These are phyloP conservation scores for Pythium sp. DNA, from an alignment of 352 stramenopile species.

Conservation along the genomic window DNA sequence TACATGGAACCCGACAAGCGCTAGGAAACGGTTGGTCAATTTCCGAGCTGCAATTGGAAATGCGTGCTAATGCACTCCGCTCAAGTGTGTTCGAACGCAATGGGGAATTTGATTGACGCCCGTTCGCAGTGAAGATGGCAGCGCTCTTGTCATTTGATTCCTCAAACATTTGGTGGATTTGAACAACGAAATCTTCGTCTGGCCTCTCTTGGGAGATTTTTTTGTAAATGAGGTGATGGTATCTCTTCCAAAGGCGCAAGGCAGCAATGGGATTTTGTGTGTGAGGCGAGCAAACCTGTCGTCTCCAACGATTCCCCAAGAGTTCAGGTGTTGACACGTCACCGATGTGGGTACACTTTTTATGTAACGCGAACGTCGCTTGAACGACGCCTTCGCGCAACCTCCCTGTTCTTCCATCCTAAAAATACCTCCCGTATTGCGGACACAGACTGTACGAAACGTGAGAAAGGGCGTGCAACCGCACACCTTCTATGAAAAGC, in stretches of 20 bases:
- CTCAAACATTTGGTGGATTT: not conserved
- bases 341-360: conserved; percentile 3
- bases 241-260: not conserved
- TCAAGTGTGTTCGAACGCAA: too few relatives aligned
- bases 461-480: not conserved
- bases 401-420: conserved; percentile 2
- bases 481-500: not conserved
- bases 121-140: not conserved
- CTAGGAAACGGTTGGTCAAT: too few relatives aligned
- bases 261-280: not conserved
- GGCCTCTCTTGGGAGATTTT: not conserved
- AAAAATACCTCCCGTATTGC: not conserved
- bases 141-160: too few relatives aligned
- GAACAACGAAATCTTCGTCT: not conserved
- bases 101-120: too few relatives aligned
- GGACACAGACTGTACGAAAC: not conserved
- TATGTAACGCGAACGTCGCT: not conserved
- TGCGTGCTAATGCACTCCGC: too few relatives aligned
- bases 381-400: conserved; percentile 11
- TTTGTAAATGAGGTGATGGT: not conserved
- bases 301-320: not conserved
- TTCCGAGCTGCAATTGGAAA: too few relatives aligned
- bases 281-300: not conserved
- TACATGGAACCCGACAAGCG: too few relatives aligned
- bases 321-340: not conserved